Conservation (phyloP, 139 green algal species). For the Deuterostichococcus epilithicus region DNA sequence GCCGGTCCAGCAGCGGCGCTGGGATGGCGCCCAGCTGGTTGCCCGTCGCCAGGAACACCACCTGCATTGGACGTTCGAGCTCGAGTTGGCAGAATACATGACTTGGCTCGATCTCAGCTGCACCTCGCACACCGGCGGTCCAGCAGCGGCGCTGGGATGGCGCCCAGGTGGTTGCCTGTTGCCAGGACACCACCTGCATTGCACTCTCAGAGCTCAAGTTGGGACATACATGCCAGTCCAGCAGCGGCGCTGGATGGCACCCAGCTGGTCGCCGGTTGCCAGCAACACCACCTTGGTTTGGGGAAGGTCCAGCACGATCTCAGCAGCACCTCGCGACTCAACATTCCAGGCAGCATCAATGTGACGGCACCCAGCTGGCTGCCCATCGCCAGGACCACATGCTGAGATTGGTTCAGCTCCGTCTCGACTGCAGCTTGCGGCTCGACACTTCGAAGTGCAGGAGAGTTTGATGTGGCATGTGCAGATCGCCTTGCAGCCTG, state of each 20-base stretch:
- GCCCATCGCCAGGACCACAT: constrained; percentile 27
- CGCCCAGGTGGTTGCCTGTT: constrained; percentile 11
- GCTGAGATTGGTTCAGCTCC: constrained; percentile 4
- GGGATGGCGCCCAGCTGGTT: constrained; percentile 14
- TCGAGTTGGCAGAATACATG: constrained; percentile 11
- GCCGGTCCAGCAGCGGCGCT: constrained; percentile 16
- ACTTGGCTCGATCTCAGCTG: too few relatives aligned
- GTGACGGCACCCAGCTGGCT: constrained; percentile 9
- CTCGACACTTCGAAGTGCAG: too few relatives aligned
- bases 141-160: constrained; percentile 15
- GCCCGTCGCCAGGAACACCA: constrained; percentile 30
- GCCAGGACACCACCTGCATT: constrained; percentile 28
- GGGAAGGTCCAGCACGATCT: too few relatives aligned
- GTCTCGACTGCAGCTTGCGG: too few relatives aligned
- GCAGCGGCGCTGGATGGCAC: constrained; percentile 14
- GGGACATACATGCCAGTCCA: constrained; percentile 15
- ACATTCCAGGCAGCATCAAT: too few relatives aligned
- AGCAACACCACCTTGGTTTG: too few relatives aligned
- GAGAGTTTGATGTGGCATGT: too few relatives aligned
- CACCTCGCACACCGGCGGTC: too few relatives aligned
- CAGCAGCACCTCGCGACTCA: too few relatives aligned
- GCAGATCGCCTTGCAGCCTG: too few relatives aligned
- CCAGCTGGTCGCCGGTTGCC: too few relatives aligned
- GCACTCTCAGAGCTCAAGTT: background rate
- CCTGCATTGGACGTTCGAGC: constrained; percentile 1